Percentiles rank a stretch among this genome's conserved stretches.
phyloP scores from a whole-genome alignment of 176 grass and related monocot genomes.

The Pharus latifolius region DNA sequence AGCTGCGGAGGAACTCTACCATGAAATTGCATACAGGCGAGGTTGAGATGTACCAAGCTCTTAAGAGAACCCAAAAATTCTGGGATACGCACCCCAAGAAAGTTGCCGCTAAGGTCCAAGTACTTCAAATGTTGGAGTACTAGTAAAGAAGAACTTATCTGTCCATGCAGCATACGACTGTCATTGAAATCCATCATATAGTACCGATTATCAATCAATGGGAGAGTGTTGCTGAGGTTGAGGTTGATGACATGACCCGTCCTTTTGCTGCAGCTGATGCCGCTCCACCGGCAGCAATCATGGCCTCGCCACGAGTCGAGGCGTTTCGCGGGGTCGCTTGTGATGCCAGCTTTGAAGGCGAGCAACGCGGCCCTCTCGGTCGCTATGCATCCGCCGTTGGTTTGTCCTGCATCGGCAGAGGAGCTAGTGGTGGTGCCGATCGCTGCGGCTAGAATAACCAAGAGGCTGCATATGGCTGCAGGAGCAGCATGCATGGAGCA shows the following conservation, averaged over 20 bases:
- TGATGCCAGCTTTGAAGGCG: conserved; percentile 9
- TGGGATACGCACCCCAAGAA: background rate
- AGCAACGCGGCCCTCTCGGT: conserved; percentile 13
- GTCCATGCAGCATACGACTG: background rate
- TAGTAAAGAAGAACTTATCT: conserved; percentile 19
- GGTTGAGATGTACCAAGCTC: conserved; percentile 18
- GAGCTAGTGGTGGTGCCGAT: too few relatives aligned
- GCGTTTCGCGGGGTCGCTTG: background rate
- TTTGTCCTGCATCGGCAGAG: background rate
- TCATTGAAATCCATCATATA: too few relatives aligned
- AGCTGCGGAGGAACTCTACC: conserved; percentile 21
- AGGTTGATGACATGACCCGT: conserved; percentile 18
- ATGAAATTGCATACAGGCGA: background rate
- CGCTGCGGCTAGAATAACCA: too few relatives aligned
- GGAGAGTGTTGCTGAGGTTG: background rate
- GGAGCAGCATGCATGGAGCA: too few relatives aligned
- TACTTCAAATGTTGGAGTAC: conserved; percentile 2
- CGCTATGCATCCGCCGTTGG: background rate
- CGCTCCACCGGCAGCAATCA: conserved; percentile 15
- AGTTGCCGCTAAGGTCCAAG: conserved; percentile 23
- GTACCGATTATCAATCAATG: too few relatives aligned
- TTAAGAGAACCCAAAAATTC: conserved; percentile 13
- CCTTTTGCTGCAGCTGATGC: background rate
- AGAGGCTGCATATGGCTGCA: too few relatives aligned
- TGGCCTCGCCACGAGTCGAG: background rate